phyloP scores from a whole-genome alignment of 305 asterid species.

The Plantago lanceolata region DNA sequence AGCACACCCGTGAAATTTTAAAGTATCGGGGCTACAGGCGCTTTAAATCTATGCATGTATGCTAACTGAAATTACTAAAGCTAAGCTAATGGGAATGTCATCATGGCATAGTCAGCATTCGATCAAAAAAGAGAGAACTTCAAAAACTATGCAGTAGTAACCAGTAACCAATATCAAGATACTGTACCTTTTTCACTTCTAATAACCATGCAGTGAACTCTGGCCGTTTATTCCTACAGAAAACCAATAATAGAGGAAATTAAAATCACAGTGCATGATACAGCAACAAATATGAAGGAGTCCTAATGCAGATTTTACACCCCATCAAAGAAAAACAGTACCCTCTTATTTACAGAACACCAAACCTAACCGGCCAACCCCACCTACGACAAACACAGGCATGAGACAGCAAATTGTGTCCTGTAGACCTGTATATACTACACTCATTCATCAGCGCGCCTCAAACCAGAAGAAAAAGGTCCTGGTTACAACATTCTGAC shows the following conservation, averaged over 20 bases:
- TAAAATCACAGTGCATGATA: not conserved
- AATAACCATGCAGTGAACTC: conserved; percentile 92
- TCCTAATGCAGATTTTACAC: not conserved
- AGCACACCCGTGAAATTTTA: not conserved
- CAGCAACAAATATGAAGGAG: not conserved
- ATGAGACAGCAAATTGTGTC: not conserved
- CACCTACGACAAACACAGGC: not conserved
- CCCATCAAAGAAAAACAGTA: not conserved
- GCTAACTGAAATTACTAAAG: not conserved
- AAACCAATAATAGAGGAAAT: conserved; percentile 18
- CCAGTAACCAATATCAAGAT: not conserved
- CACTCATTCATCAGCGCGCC: not conserved
- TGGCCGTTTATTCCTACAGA: conserved; percentile 80
- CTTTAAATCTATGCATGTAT: not conserved
- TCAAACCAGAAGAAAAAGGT: not conserved
- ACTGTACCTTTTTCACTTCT: conserved; percentile 81
- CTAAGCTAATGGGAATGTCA: not conserved
- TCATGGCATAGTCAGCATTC: not conserved
- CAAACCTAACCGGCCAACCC: too few species aligned
- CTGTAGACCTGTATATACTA: not conserved
- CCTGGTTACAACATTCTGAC: not conserved
- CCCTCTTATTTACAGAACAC: not conserved
- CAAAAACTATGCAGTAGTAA: not conserved
- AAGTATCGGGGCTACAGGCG: not conserved
- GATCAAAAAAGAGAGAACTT: conserved; percentile 1